Percentiles rank a stretch among this genome's conserved stretches.
phyloP scores from a whole-genome alignment of 805 yeast species.

The Kazachstania psychrophila region DNA sequence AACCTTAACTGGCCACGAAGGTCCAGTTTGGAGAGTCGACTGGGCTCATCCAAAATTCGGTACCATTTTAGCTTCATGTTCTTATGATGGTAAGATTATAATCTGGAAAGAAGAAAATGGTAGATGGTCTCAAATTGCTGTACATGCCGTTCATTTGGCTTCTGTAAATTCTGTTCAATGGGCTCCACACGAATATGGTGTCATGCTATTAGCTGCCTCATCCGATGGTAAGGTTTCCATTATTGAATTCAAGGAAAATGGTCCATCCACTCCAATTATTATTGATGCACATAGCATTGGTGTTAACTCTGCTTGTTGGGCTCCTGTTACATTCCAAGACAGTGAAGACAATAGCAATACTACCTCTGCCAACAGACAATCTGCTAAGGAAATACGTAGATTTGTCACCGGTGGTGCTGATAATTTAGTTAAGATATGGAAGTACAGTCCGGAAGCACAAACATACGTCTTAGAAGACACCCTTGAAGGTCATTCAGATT shows the following conservation, averaged over 20 bases:
- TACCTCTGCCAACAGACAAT: no score
- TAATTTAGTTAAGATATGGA: conserved; percentile 88
- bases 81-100: conserved; percentile 89
- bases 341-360: conserved; percentile 26
- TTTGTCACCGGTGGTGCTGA: conserved; percentile 95
- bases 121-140: conserved; percentile 79
- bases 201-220: conserved; percentile 79
- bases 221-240: conserved; percentile 90
- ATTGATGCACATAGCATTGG: conserved; percentile 84
- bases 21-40: conserved; percentile 97
- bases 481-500: conserved; percentile 86
- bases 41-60: conserved; percentile 99
- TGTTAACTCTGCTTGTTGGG: conserved; percentile 93
- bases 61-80: conserved; percentile 84
- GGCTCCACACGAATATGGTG: conserved; percentile 98
- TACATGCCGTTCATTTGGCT: conserved; percentile 83
- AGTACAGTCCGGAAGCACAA: conserved; percentile 44
- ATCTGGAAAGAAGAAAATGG: conserved; percentile 93
- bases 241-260: conserved; percentile 85
- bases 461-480: conserved; percentile 65
- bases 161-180: conserved; percentile 89
- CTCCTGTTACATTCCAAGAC: conserved; percentile 42
- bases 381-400: conserved; percentile 46
- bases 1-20: conserved; percentile 87
- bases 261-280: conserved; percentile 51